Evolutionary conservation across 768 basidiomycete genomes (phyloP).

Genomic region (Suillus plorans): DNA sequence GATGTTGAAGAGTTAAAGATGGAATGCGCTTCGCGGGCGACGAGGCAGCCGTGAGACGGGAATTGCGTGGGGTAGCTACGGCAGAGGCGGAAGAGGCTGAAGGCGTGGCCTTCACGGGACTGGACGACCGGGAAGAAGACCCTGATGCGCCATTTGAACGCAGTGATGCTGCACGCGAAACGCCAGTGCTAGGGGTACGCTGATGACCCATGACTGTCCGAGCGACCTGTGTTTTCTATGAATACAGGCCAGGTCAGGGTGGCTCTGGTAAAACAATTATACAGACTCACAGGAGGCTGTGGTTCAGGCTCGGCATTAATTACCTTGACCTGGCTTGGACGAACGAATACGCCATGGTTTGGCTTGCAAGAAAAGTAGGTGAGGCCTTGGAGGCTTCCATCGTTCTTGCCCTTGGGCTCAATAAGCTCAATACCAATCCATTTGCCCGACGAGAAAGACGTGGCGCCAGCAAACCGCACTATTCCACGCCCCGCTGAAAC

Average conservation of each 20-base stretch:
- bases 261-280: neutral
- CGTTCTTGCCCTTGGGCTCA: conserved; percentile 90
- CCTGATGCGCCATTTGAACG: conserved; percentile 40
- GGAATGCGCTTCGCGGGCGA: conserved; percentile 63
- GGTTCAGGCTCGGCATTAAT: conserved; percentile 36
- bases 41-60: conserved; percentile 32
- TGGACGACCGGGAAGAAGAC: conserved; percentile 61
- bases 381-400: conserved; percentile 80
- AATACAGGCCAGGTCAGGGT: neutral
- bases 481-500: conserved; percentile 80
- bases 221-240: conserved; percentile 27
- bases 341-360: conserved; percentile 85
- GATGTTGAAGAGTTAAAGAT: conserved; percentile 46
- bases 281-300: conserved; percentile 23
- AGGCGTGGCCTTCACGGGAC: conserved; percentile 52
- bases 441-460: conserved; percentile 83
- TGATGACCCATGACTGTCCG: conserved; percentile 52
- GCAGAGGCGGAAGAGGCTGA: conserved; percentile 31
- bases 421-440: conserved; percentile 94
- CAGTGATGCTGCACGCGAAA: conserved; percentile 38
- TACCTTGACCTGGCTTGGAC: conserved; percentile 79
- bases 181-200: conserved; percentile 53
- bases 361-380: conserved; percentile 80
- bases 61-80: conserved; percentile 23
- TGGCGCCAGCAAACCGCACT: conserved; percentile 83